Base-by-base conservation (phyloP, 306 rosid genomes). In the Prunus mongolica region DNA sequence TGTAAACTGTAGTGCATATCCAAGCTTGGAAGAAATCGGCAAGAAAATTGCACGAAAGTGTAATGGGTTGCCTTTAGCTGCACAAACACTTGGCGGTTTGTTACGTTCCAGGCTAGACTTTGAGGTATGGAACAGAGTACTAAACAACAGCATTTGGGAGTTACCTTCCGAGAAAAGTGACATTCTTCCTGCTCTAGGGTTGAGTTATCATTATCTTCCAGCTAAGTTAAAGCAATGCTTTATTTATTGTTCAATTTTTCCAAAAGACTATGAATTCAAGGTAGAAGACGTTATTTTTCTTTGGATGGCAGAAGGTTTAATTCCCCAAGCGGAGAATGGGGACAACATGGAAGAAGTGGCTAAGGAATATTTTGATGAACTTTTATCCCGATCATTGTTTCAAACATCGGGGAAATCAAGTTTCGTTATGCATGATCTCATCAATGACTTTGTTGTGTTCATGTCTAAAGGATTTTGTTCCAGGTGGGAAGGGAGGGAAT, bases 261-360 rank as follows among this genome's bases (percentile, higher is more conserved):
- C 82, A 1, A 73, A 82, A 3, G 79, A 24, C 44, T 55, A 49
- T 78, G 41, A 8, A 6, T 66, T 82, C 19, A 0, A 19, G 0
- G 68, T 44, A 32, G 34, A 60, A 9, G 54, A 51, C 0, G 11
- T 82, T 3, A 19, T 78, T 18, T 6, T 12, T 2, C 45, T 71
- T 2, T 82, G 85, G 82, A 67, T 77, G 75, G 82, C 76, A 1
- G 50, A 75, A 28, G 72, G 76, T 57, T 24, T 82, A 34, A 25
- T 82, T 25, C 14, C 45, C 2, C 22, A 55, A 57, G 20, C 0
- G 0, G 18, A 66, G 8, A 3, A n/a, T 7, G 22, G 2, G 19
- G 19, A 34, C 9, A 28, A 20, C 22, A 57, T 72, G 44, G 81
- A 71, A 22, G 68, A 64, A 0, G 15, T 38, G 6, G 78, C 77